These are phyloP conservation scores for Pseudogymnoascus sp. DNA, from an alignment of 2,329 filamentous ascomycete genomes.

Conservation along the genomic window DNA sequence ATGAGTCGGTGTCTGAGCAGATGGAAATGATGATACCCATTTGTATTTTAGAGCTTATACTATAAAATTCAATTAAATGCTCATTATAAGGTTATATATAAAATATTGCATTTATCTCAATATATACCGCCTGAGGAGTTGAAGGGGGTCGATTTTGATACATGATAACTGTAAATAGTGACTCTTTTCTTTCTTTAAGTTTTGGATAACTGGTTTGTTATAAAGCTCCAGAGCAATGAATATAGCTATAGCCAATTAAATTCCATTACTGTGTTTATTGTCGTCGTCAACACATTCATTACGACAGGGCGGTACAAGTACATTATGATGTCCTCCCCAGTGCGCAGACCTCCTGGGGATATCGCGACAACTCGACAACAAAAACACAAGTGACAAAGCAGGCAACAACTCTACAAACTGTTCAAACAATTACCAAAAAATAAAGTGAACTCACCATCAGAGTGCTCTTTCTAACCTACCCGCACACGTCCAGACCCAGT, in stretches of 20 bases:
- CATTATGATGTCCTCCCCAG: background rate
- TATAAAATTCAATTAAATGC: background rate
- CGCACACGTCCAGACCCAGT: background rate
- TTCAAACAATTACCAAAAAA: background rate
- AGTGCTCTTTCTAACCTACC: background rate
- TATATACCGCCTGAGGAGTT: background rate
- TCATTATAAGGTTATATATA: background rate
- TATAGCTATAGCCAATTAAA: background rate
- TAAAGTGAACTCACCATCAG: background rate
- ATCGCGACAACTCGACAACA: background rate
- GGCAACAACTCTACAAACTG: background rate
- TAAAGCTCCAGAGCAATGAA: background rate
- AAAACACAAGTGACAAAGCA: slow-evolving; percentile 4
- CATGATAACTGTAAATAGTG: background rate
- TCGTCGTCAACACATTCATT: background rate
- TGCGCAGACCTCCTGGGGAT: background rate
- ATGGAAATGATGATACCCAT: background rate
- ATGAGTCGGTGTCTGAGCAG: background rate
- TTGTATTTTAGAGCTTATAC: background rate
- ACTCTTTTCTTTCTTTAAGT: background rate
- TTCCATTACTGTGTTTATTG: background rate
- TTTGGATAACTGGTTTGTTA: background rate
- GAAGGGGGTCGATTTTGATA: background rate
- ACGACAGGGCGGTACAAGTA: background rate
- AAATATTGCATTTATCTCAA: background rate